Evolutionary conservation across 768 basidiomycete genomes (phyloP), one percentile per base, ranked within the genome.

Genomic region (Tubosaeta sp.): DNA sequence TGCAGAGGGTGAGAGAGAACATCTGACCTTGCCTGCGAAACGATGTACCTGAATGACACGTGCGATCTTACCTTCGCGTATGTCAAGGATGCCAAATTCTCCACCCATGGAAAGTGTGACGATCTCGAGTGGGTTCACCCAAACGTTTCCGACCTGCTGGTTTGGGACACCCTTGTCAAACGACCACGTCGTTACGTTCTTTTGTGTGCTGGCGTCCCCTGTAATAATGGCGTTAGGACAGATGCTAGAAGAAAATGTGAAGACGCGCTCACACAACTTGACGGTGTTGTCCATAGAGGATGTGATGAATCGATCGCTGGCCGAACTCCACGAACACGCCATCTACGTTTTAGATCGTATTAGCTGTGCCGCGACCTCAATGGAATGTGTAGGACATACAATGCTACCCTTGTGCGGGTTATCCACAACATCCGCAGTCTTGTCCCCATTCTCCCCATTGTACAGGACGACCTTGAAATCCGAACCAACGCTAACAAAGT

Each of bases 81-180:
- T 78, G 65, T 97, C 94, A 63, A 95, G 82, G 14, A 95, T 64
- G 59, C 87, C 90, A 48, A 98, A 73, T 49, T 83, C 79, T 13
- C 94, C 93, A 0, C 81, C 83, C 57, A 95, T 71, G 0, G 92
- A 93, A 24, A 97, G 72, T 4, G 91, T 94, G 32, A 91, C 83
- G 46, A 96, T 81, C 51, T 82, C 78, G 47, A 76, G 76, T 29
- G 79, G 73, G 36, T 79, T 81, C 46, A 76, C 84, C 90, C 91
- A 96, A n/a, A 82, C 80, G 57, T 87, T 88, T 25, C 94, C 94
- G 24, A 90, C 76, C 73, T 97, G 94, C 63, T 97, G 94, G 57
- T 87, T 71, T 25, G 76, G 71, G 25, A 95, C 70, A n/a, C 82
- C 86, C 31, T 81, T 69, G 11, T 90, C 92, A 18, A 94, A 67